Conservation (phyloP, 2,329 filamentous ascomycete species). For the Apiospora aurea region DNA sequence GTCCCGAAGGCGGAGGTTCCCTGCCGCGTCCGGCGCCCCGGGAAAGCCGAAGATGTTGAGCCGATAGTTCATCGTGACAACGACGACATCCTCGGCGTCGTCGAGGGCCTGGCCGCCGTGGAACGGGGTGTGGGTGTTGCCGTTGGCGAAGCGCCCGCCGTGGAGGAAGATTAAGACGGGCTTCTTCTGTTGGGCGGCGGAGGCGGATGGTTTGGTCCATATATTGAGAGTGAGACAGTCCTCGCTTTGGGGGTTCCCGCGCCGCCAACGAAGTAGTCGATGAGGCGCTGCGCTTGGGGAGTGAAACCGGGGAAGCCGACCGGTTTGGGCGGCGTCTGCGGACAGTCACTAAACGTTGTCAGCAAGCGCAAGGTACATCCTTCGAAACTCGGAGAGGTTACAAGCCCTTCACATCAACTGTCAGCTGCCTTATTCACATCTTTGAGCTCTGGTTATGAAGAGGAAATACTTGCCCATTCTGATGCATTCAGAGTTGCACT, state of each 20-base stretch:
- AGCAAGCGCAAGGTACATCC: neutral
- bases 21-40: constrained; percentile 25
- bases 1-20: constrained; percentile 53
- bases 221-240: constrained; percentile 50
- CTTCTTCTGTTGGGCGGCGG: constrained; percentile 36
- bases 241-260: constrained; percentile 39
- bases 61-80: constrained; percentile 43
- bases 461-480: neutral
- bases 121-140: constrained; percentile 20
- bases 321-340: constrained; percentile 34
- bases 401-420: neutral
- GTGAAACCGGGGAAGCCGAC: constrained; percentile 40
- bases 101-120: constrained; percentile 42
- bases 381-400: neutral
- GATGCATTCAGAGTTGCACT: neutral
- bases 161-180: constrained; percentile 48
- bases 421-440: neutral
- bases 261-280: constrained; percentile 34
- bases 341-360: constrained; percentile 33
- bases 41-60: constrained; percentile 35
- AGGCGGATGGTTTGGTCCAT: constrained; percentile 41
- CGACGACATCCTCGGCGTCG: constrained; percentile 41
- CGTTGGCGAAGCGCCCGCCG: constrained; percentile 39
- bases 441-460: too few species aligned
- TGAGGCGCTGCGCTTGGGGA: constrained; percentile 39